phyloP scores from a whole-genome alignment of 148 eudicot species.

The Amaranthus hypochondriacus region DNA sequence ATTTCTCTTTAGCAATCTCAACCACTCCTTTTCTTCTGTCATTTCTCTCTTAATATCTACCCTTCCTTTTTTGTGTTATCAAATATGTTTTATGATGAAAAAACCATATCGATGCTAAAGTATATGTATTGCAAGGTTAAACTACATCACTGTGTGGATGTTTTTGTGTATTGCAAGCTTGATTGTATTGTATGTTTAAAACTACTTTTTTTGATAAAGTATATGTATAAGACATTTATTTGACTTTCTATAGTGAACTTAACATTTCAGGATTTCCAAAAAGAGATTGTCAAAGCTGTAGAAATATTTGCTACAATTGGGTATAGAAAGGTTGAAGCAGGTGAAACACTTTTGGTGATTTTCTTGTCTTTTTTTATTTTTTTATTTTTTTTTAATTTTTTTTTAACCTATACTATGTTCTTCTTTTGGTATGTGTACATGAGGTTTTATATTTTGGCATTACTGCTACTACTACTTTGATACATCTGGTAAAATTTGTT shows the following conservation, averaged over 20 bases:
- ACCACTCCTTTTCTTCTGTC: too few species aligned
- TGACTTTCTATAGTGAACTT: not conserved
- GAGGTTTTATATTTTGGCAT: too few species aligned
- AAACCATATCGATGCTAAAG: too few species aligned
- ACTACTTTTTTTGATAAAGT: not conserved
- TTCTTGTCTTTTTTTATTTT: not conserved
- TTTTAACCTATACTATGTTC: too few species aligned
- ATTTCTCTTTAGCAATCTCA: too few species aligned
- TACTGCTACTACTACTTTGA: too few species aligned
- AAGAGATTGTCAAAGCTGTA: constrained; percentile 82
- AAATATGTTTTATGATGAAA: too few species aligned
- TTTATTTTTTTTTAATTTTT: not conserved
- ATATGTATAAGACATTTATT: not conserved
- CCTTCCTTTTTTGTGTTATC: too few species aligned
- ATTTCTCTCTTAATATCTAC: too few species aligned
- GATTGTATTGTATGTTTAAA: not conserved
- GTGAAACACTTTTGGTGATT: constrained; percentile 25
- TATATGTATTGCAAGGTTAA: too few species aligned
- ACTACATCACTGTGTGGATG: not conserved
- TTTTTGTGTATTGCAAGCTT: not conserved
- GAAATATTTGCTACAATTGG: constrained; percentile 81
- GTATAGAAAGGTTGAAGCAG: constrained; percentile 78
- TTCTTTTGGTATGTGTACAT: too few species aligned
- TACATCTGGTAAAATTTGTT: too few species aligned
- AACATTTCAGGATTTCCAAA: constrained; percentile 81